Percentiles rank a stretch among this genome's conserved stretches.
Evolutionary conservation across 805 yeast genomes (phyloP).

Genomic region (Priceomyces castillae): DNA sequence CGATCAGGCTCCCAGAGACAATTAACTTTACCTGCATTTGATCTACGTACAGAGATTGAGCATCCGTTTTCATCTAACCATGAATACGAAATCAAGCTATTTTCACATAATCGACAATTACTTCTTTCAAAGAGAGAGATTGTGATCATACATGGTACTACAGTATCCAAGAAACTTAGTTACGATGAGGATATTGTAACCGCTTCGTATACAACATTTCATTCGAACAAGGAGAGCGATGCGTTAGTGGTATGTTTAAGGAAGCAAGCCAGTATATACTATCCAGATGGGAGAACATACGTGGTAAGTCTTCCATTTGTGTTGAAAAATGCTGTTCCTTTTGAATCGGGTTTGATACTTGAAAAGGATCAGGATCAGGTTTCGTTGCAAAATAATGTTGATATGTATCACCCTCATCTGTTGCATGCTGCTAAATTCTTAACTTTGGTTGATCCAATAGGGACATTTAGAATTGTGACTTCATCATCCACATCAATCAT

Average conservation of each 20-base stretch:
- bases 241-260: constrained; percentile 57
- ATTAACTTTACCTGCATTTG: constrained; percentile 31
- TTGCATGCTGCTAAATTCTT: constrained; percentile 45
- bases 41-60: constrained; percentile 24
- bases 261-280: constrained; percentile 63
- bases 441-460: constrained; percentile 70
- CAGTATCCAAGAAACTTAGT: constrained; percentile 46
- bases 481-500: constrained; percentile 69
- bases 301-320: constrained; percentile 68
- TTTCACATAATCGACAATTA: constrained; percentile 32
- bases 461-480: constrained; percentile 68
- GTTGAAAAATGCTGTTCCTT: constrained; percentile 58
- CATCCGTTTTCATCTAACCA: constrained; percentile 20
- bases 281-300: constrained; percentile 55
- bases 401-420: constrained; percentile 17
- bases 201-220: constrained; percentile 62
- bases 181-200: constrained; percentile 52
- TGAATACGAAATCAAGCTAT: constrained; percentile 20
- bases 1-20: constrained; percentile 1
- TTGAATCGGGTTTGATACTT: constrained; percentile 64
- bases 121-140: constrained; percentile 39
- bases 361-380: constrained; percentile 43
- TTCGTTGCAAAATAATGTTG: constrained; percentile 5
- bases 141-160: constrained; percentile 46
- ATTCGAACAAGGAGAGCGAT: constrained; percentile 9